Evolutionary conservation across 805 yeast species (phyloP), one percentile per base, ranked within the genome.

Genomic region (Schwanniomyces polymorphus): DNA sequence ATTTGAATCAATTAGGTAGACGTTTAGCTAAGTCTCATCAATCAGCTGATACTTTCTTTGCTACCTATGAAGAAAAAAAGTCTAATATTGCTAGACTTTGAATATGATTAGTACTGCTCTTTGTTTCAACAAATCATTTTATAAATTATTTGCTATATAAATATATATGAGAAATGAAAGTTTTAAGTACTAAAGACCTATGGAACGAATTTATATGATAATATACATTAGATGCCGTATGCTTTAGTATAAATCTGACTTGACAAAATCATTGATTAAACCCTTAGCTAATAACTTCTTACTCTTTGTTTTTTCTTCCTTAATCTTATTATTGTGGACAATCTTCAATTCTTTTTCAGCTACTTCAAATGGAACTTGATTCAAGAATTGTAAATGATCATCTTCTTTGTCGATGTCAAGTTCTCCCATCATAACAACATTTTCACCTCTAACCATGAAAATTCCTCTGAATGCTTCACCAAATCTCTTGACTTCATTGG

Each of bases 401-500:
- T 88, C 96, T 66, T 91, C 97, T 52, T 73, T 79, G 60, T 89
- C 96, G 51, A 90, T 86, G 65, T 91, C 97, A 51, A 92, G 80
- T 64, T 92, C 97, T 17, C 98, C 99, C 63, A 94, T 65, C 83
- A 91, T 81, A 8, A 91, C 94, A 7, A 94, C 94, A 59, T 92
- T 92, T 66, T 94, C 99, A 51, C 99, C 99, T 68, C 99, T 86
- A 35, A 94, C 85, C 71, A 94, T 80, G 62, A 84, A 85, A 43
- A 89, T 88, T 8, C 97, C 97, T 44, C 86, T 79, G 43, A 76
- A 75, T n/a, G 72, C 74, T 64, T 92, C 97, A 7, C 88, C 96
- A 61, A 84, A 92, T 52, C 78, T 61, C 35, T 70, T 72, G 9
- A n/a, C 27, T 3, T 65, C 65, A 25, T 41, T 48, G 11, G 43